Base-by-base conservation (phyloP, 805 yeast genomes). In the Starmerella vaccinii region DNA sequence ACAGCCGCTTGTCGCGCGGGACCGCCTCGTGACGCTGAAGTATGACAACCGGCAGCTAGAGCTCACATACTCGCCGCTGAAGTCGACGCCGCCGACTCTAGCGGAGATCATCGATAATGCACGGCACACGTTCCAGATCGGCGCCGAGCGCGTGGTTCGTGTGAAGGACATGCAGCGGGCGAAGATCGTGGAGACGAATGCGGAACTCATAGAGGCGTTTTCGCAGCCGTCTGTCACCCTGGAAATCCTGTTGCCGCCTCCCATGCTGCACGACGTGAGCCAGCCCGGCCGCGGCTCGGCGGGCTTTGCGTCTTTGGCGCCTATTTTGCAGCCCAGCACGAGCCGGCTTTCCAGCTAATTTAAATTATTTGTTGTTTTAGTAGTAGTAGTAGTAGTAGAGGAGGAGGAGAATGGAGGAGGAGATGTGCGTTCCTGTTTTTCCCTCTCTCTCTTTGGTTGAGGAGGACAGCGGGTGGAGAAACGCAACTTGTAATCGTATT, bases 101-200 rank as follows among this genome's bases (percentile, higher is more conserved):
- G 61, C 74, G 26, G 97, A 89, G 65, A 67, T 89, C n/a, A 59
- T 87, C 12, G 84, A 83, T 50, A 88, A 87, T 62, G 87, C 86
- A 15, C 78, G 77, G 49, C 70, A 74, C 46, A 84, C 89, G 22
- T 89, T 89, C 64, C 74, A 76, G n/a, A 75, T 80, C 29, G 66
- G 70, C 15, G 53, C 59, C 8, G 65, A 65, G 49, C 58, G 63
- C 19, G 64, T 68, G 12, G 58, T 74, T 19, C 65, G 68, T 27
- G 61, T 74, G 10, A 60, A 66, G 50, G 63, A 72, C 58, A 46
- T 57, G 23, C 62, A 59, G 30, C 61, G 65, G 29, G 51, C 57
- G 5, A 50, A 49, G 4, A 57, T 70, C 9, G 53, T 77, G 15
- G 70, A 68, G 47, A 69, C 71, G 13, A 79, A 77, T 58, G 59